A percentile compares a stretch with the other conserved stretches of the same genome.
phyloP scores from a whole-genome alignment of 352 stramenopile genomes.

The Discostella stelligera region DNA sequence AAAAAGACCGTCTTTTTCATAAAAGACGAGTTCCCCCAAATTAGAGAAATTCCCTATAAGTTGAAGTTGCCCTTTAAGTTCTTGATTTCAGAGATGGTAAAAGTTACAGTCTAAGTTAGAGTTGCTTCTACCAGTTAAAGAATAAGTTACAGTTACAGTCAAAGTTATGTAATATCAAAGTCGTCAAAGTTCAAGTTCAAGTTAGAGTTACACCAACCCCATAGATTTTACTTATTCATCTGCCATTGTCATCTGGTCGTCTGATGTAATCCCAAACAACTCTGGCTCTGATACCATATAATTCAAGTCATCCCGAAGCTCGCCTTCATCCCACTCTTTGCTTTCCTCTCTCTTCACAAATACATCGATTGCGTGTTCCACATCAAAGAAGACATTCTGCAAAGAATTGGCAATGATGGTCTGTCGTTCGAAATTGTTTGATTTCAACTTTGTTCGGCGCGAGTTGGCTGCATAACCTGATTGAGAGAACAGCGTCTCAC shows the following conservation, averaged over 20 bases:
- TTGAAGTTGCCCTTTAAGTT: too few species aligned
- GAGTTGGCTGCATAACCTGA: slow-evolving; percentile 2
- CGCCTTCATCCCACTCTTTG: slow-evolving; percentile 6
- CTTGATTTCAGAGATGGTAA: too few species aligned
- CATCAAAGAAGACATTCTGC: slow-evolving; percentile 11
- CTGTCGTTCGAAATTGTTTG: not conserved
- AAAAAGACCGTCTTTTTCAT: too few species aligned
- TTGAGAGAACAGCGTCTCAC: slow-evolving; percentile 14
- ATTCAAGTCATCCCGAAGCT: not conserved
- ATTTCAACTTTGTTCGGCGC: not conserved
- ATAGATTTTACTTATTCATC: not conserved
- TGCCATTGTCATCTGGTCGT: too few species aligned
- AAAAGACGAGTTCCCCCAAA: too few species aligned
- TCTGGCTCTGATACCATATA: too few species aligned
- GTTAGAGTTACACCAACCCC: not conserved
- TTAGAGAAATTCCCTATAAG: too few species aligned
- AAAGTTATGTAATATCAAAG: too few species aligned
- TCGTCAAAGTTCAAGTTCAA: not conserved
- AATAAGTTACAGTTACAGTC: not conserved
- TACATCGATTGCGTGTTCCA: not conserved
- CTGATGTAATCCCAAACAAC: too few species aligned
- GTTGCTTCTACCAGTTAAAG: too few species aligned
- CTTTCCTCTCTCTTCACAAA: not conserved
- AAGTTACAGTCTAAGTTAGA: too few species aligned
- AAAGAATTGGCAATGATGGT: slow-evolving; percentile 5